Evolutionary conservation across 2,329 filamentous ascomycete species (phyloP).

Genomic region (Penicillium sp.): DNA sequence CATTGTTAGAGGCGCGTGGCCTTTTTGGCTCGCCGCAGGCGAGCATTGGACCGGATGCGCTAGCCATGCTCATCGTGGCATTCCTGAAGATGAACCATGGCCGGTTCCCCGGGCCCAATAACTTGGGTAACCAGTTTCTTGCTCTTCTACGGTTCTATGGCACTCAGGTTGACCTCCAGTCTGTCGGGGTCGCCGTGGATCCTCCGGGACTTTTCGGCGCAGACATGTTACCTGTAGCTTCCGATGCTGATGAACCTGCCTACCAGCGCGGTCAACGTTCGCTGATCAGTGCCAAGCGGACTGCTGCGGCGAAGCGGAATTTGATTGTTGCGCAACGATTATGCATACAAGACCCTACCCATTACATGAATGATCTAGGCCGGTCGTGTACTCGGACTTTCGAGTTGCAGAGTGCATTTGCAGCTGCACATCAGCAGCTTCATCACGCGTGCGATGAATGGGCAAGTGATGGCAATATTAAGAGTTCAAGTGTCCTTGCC

Average conservation of each 20-base stretch:
- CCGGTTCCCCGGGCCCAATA: conserved; percentile 28
- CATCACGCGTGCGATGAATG: conserved; percentile 25
- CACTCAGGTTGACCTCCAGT: conserved; percentile 45
- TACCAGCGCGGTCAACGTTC: conserved; percentile 42
- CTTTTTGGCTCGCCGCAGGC: conserved; percentile 50
- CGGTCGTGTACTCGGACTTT: conserved; percentile 49
- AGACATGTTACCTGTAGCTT: conserved; percentile 14
- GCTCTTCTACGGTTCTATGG: conserved; percentile 53
- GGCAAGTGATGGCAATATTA: conserved; percentile 13
- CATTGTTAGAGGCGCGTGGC: conserved; percentile 51
- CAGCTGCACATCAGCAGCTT: conserved; percentile 29
- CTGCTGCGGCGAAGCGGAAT: conserved; percentile 36
- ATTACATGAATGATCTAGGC: conserved; percentile 59
- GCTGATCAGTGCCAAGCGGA: conserved; percentile 37
- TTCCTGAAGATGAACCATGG: conserved; percentile 49
- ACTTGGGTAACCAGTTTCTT: conserved; percentile 48
- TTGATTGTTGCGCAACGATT: conserved; percentile 41
- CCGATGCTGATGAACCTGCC: conserved; percentile 20
- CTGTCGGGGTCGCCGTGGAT: conserved; percentile 52
- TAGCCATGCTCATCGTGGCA: conserved; percentile 59
- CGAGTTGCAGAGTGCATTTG: conserved; percentile 51
- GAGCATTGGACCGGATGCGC: conserved; percentile 55
- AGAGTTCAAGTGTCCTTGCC: conserved; percentile 26
- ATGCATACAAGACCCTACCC: conserved; percentile 60
- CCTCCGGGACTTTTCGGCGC: conserved; percentile 46